Evolutionary conservation across 2,329 filamentous ascomycete species (phyloP).

Genomic region (Xylariaceae sp.): DNA sequence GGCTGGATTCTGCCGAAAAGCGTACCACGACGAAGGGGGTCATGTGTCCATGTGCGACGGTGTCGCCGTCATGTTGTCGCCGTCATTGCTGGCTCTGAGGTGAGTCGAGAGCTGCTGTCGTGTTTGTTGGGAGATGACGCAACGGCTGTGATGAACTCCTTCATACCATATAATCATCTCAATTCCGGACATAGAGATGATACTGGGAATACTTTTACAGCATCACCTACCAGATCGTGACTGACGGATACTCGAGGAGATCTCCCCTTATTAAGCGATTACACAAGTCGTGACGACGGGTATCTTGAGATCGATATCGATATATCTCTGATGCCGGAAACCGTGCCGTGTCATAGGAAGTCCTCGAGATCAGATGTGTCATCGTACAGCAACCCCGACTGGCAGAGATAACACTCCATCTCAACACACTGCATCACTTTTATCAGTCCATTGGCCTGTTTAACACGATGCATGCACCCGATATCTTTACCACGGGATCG

Average conservation of each 20-base stretch:
- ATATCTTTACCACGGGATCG: background rate
- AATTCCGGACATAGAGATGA: slow-evolving; percentile 9
- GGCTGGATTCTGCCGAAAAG: slow-evolving; percentile 18
- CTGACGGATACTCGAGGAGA: background rate
- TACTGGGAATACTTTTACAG: background rate
- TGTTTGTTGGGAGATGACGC: slow-evolving; percentile 2
- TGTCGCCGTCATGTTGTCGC: background rate
- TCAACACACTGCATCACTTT: slow-evolving; percentile 14
- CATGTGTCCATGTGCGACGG: slow-evolving; percentile 18
- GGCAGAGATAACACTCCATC: slow-evolving; percentile 10
- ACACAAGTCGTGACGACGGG: background rate
- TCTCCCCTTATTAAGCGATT: background rate
- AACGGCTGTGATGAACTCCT: slow-evolving; percentile 4
- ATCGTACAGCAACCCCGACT: slow-evolving; percentile 10
- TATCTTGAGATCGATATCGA: slow-evolving; percentile 11
- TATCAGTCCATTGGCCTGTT: slow-evolving; percentile 7
- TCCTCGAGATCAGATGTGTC: slow-evolving; percentile 9
- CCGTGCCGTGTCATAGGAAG: slow-evolving; percentile 7
- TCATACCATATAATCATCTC: slow-evolving; percentile 8
- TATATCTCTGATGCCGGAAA: slow-evolving; percentile 2
- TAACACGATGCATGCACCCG: background rate
- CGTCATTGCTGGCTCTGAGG: slow-evolving; percentile 8
- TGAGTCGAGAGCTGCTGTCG: slow-evolving; percentile 6
- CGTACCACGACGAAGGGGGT: slow-evolving; percentile 12
- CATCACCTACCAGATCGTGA: background rate